Evolutionary conservation across 2,329 filamentous ascomycete genomes (phyloP), one percentile per base, ranked within the genome.

Genomic region (Curvularia eragrostidis): DNA sequence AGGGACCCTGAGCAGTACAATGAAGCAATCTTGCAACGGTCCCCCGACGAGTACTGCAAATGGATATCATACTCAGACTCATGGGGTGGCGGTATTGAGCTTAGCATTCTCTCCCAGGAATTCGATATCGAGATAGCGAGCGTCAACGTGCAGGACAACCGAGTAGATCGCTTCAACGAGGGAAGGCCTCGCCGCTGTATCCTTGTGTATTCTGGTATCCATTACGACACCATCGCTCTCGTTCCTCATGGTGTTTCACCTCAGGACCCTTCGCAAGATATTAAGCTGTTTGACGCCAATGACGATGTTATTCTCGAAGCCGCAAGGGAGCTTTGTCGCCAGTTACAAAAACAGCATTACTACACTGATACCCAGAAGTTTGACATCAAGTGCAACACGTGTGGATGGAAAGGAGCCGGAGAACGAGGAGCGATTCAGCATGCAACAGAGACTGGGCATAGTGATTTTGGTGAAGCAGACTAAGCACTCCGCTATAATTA

Each of bases 1-100:
- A 80, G 83, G 18, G 85, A 96, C 50, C 87, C 88, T 0, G 85
- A 88, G 1, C 82, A 87, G 49, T 98, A 93, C 79, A 87, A 84
- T 15, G 86, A 89, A 63, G 93, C 87, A 0, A 87, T 97, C 32
- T 82, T 98, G 1, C 92, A 94, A 58, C 81, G 85, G 56, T 69
- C 77, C 1, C 89, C 90, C 0, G 83, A 88, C 52, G 85, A 88
- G 30, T 98, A 98, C 76, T 95, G 91, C 70, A 81, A 83, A 23
- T 92, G 90, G 83, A 96, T 98, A 63, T 87, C 90, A 63, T 86
- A 88, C 21, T 87, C 89, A 21, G 88, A 94, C 67, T 87, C 89
- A 0, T 98, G 94, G 94, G 94, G 94, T 51, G 94, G 94, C 5
- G 91, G 88, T 5, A 97, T 97, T 63, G 94, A 98, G 76, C 83